A percentile compares a stretch with the other conserved stretches of the same genome.
Evolutionary conservation across 805 yeast genomes (phyloP).

Genomic region (Phaffomyces thermotolerans): DNA sequence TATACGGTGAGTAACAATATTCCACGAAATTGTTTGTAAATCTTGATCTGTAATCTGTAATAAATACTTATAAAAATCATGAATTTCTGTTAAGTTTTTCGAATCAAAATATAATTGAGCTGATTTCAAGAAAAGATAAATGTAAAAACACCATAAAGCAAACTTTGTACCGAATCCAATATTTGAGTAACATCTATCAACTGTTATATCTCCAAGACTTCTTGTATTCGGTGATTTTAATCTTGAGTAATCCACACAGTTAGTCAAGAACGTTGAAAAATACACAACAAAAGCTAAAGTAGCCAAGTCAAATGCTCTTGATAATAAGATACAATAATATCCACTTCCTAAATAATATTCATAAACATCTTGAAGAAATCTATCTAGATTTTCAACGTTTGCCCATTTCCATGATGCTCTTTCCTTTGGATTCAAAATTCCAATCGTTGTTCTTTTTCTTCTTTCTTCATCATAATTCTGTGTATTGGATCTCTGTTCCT

Average conservation of each 20-base stretch:
- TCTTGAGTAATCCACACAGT: constrained; percentile 67
- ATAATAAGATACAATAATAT: constrained; percentile 63
- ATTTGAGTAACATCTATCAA: constrained; percentile 33
- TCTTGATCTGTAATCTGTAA: constrained; percentile 73
- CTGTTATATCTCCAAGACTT: constrained; percentile 25
- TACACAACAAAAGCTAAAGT: constrained; percentile 75
- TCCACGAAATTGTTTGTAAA: constrained; percentile 91
- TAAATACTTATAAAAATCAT: constrained; percentile 66
- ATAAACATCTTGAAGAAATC: constrained; percentile 76
- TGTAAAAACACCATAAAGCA: constrained; percentile 53
- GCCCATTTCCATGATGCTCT: constrained; percentile 95
- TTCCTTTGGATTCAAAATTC: constrained; percentile 54
- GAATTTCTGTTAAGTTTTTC: constrained; percentile 63
- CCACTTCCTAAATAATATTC: constrained; percentile 84
- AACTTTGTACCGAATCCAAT: constrained; percentile 48
- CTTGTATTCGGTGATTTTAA: constrained; percentile 27
- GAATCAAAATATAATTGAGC: constrained; percentile 55
- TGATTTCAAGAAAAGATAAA: constrained; percentile 44
- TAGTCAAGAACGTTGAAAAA: constrained; percentile 69
- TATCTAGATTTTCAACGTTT: constrained; percentile 85
- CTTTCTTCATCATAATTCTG: constrained; percentile 15
- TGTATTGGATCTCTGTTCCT: not conserved
- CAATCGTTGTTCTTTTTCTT: constrained; percentile 24
- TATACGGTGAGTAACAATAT: constrained; percentile 67
- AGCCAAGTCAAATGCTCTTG: constrained; percentile 56